Percentiles rank a stretch among this genome's conserved stretches.
Conservation (phyloP, 1,284 basidiomycete genomes). For the Fistulina hepatica region DNA sequence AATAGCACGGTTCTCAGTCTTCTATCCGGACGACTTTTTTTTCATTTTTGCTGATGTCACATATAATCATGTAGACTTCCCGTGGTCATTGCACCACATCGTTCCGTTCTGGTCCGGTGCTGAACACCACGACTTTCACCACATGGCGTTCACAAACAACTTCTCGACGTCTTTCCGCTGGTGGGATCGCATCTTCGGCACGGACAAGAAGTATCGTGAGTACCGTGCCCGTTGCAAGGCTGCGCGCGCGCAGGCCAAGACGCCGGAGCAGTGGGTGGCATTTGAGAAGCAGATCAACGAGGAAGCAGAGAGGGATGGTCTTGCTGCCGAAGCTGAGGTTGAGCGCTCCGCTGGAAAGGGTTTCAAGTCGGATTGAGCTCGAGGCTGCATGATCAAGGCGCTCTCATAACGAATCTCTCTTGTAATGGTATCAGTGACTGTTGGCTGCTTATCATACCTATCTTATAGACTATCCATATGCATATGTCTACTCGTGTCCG, state of each 20-base stretch:
- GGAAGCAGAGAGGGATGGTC: slow-evolving; percentile 63
- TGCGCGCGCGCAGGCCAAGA: slow-evolving; percentile 42
- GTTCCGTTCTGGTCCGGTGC: slow-evolving; percentile 98
- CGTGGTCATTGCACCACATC: slow-evolving; percentile 93
- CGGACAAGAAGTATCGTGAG: slow-evolving; percentile 74
- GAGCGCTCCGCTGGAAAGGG: slow-evolving; percentile 15
- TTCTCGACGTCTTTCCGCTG: slow-evolving; percentile 88
- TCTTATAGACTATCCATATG: too few relatives aligned
- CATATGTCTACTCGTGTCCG: too few relatives aligned
- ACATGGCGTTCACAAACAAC: slow-evolving; percentile 87
- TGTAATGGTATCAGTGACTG: too few relatives aligned
- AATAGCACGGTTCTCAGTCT: too few relatives aligned
- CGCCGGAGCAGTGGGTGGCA: slow-evolving; percentile 39
- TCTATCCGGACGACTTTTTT: background rate
- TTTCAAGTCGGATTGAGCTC: slow-evolving; percentile 1
- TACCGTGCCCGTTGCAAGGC: slow-evolving; percentile 61
- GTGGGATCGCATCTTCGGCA: slow-evolving; percentile 82
- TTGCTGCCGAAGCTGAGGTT: slow-evolving; percentile 58
- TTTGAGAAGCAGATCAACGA: slow-evolving; percentile 49
- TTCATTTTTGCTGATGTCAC: slow-evolving; percentile 6
- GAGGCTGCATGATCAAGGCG: too few relatives aligned
- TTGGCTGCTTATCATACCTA: too few relatives aligned
- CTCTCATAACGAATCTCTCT: too few relatives aligned
- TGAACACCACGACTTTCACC: slow-evolving; percentile 96
- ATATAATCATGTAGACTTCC: slow-evolving; percentile 85